phyloP scores from a whole-genome alignment of 108 stramenopile genomes.

The Nannochloropsis gaditana region DNA sequence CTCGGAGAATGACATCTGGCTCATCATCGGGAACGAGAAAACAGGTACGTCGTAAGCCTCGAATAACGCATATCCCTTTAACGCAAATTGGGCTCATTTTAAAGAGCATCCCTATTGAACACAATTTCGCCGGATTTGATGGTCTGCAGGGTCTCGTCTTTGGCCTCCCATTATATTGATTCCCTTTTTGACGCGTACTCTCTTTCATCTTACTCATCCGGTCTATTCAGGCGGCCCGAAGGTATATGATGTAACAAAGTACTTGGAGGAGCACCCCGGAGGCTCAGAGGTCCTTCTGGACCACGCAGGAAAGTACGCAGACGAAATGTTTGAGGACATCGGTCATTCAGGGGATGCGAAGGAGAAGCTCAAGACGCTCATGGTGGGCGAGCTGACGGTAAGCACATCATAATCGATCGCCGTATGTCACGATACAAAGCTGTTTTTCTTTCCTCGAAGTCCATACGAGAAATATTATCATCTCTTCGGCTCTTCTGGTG shows the following conservation, averaged over 20 bases:
- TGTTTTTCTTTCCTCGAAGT: too few relatives aligned
- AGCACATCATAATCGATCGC: neutral
- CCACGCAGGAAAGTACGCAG: slow-evolving; percentile 59
- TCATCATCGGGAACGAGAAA: slow-evolving; percentile 83
- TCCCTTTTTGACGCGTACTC: neutral
- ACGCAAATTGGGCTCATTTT: neutral
- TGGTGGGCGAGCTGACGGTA: slow-evolving; percentile 38
- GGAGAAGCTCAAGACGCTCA: slow-evolving; percentile 60
- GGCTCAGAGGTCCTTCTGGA: slow-evolving; percentile 89
- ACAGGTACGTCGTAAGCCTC: slow-evolving; percentile 61
- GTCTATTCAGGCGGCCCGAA: slow-evolving; percentile 68
- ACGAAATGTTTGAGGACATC: slow-evolving; percentile 96
- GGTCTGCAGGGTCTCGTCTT: too few relatives aligned
- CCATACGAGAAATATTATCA: too few relatives aligned
- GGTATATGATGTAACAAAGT: slow-evolving; percentile 94
- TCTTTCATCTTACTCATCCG: neutral
- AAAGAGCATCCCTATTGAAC: too few relatives aligned
- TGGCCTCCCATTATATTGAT: neutral
- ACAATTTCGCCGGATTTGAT: too few relatives aligned
- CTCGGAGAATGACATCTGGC: slow-evolving; percentile 77
- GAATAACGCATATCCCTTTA: neutral
- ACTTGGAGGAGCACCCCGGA: slow-evolving; percentile 92
- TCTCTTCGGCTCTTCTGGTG: too few relatives aligned
- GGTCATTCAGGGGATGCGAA: slow-evolving; percentile 90
- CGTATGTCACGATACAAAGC: too few relatives aligned